These are phyloP conservation scores for Metschnikowia cubensis DNA, from an alignment of 805 yeast species.

Conservation along the genomic window DNA sequence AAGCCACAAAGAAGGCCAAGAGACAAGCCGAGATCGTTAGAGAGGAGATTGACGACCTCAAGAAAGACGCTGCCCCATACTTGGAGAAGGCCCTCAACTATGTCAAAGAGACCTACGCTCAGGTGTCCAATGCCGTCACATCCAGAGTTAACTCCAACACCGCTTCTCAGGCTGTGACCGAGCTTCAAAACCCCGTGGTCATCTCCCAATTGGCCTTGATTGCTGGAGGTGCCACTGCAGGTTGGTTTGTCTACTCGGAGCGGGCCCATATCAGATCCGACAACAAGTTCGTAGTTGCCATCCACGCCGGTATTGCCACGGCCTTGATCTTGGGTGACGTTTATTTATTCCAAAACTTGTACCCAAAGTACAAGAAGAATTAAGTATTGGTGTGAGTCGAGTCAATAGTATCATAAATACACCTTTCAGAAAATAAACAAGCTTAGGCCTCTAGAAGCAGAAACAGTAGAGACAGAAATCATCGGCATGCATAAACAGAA, in stretches of 20 bases:
- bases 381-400: constrained; percentile 1
- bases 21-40: constrained; percentile 21
- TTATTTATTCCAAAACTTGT: constrained; percentile 48
- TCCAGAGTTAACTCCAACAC: constrained; percentile 13
- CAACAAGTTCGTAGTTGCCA: constrained; percentile 38
- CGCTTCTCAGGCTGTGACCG: constrained; percentile 25
- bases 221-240: constrained; percentile 44
- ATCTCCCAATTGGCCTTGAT: constrained; percentile 49
- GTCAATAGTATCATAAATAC: background rate
- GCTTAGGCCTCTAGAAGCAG: no score
- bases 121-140: constrained; percentile 12
- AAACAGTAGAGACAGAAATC: no score
- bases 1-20: constrained; percentile 19
- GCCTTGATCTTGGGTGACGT: constrained; percentile 56
- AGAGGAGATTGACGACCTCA: constrained; percentile 17
- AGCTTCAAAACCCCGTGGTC: constrained; percentile 62
- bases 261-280: constrained; percentile 45
- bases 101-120: constrained; percentile 20
- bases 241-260: constrained; percentile 48
- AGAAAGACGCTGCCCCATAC: constrained; percentile 24
- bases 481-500: no score
- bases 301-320: constrained; percentile 49
- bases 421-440: background rate
- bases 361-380: constrained; percentile 49
- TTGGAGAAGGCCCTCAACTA: constrained; percentile 18